Base-by-base conservation (phyloP, 1,284 basidiomycete genomes). In the Chalciporus sp. region DNA sequence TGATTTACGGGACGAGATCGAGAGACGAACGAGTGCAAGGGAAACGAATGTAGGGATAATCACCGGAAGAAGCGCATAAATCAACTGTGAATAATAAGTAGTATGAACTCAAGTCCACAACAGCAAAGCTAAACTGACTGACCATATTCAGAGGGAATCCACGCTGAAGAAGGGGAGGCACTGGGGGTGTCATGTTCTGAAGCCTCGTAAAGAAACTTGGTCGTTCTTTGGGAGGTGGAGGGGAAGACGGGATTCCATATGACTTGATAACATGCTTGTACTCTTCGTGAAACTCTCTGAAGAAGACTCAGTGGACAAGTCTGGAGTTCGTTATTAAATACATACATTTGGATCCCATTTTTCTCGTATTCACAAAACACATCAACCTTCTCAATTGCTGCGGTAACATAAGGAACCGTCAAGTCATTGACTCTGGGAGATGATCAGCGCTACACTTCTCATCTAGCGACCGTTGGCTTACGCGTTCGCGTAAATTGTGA, bases 401-500 rank as follows among this genome's bases (percentile, higher is more conserved):
- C 83, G 1, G 90, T 90, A 8, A 88, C 75, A 62, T 90, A 95
- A 2, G 92, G 91, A 1, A 95, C 94, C 2, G 93, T 93, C 8
- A 76, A 56, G 64, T 94, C 92, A 61, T 90, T 85, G 35, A 92
- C 73, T 2, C 83, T 82, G 56, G 7, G 16, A 35, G 29, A 57
- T 37, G 14, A 42, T 69, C 28, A 72, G 23, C 20, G 29, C 35
- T 14, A 41, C 16, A 10, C 29, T 19, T 27, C 26, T 40, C 33
- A 16, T 43, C 31, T 53, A 44, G 29, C 41, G 33, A 33, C 19
- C 58, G 50, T 49, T 39, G 19, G 23, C 83, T 61, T 60, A 88
- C 85, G 87, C 83, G 72, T 95, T 96, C 9, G 92, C 94, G 62
- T 94, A 97, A 55, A 98, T 82, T 53, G 85, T 76, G 42, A 94